Conservation (phyloP, 208 protist genomes). For the Wallacemonas rigidus region DNA sequence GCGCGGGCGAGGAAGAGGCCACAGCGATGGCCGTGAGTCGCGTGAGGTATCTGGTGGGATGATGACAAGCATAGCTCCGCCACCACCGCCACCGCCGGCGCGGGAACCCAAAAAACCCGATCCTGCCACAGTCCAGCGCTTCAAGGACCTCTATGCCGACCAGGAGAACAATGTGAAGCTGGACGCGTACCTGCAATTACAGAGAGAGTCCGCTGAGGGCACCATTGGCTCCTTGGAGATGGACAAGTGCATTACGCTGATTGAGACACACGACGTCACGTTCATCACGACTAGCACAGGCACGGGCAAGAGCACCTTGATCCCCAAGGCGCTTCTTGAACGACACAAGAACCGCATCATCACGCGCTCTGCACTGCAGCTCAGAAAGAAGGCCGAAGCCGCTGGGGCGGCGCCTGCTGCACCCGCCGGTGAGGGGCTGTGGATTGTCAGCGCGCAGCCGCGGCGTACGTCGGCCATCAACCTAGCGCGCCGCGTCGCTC, state of each 20-base stretch:
- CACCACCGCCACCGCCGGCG: neutral
- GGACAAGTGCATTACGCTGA: conserved; percentile 49
- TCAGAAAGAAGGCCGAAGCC: neutral
- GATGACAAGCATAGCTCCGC: neutral
- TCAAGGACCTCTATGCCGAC: conserved; percentile 62
- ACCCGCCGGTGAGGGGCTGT: neutral
- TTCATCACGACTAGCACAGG: conserved; percentile 88
- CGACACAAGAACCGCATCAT: conserved; percentile 17
- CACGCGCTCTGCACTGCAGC: neutral
- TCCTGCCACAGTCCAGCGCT: conserved; percentile 34
- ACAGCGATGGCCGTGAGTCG: conserved; percentile 10
- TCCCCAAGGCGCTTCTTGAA: conserved; percentile 78
- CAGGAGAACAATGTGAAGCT: conserved; percentile 42
- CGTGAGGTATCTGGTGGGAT: too few species aligned
- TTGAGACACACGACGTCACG: conserved; percentile 77
- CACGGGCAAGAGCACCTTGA: conserved; percentile 86
- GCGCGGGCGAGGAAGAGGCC: neutral
- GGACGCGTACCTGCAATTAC: conserved; percentile 37
- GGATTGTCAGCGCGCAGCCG: conserved; percentile 77
- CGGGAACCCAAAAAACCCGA: conserved; percentile 19
- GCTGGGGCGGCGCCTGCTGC: neutral
- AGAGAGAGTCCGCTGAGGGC: conserved; percentile 32
- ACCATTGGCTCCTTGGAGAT: conserved; percentile 64
- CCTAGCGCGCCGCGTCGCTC: conserved; percentile 67
- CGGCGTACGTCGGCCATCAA: conserved; percentile 82